Evolutionary conservation across 345 rosid genomes (phyloP), one percentile per base, ranked within the genome.

Genomic region (Bruguiera gymnorhiza): DNA sequence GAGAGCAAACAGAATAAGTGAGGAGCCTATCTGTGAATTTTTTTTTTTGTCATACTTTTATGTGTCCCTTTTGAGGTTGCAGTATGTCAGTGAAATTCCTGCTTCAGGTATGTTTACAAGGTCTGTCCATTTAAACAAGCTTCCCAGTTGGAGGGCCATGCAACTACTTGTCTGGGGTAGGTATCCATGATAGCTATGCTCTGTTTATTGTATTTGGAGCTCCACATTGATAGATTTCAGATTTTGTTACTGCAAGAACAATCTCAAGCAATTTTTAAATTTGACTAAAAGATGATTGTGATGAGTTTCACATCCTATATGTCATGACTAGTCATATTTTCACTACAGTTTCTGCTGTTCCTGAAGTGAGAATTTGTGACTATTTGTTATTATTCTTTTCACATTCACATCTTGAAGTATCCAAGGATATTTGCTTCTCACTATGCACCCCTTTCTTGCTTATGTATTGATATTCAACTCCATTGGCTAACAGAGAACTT

Each of bases 1-100:
- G 98, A 92, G 83, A 83, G 77, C 86, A 96, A 92, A 78, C 87
- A 96, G 79, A 90, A 90, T 76, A 90, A 92, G 99, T 92, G 78
- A 82, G 58, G 31, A 32, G 58, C 52, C 62, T 62, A 62, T 63
- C 23, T 9, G 32, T 71, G 16, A 52, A 34, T 36, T n/a, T 32
- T 67, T 58, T 27, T 13, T 34, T 34, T 34, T 34, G 1, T 56
- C 58, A 24, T 20, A 15, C 11, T 43, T 43, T 43, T 43, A 43
- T 43, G 50, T 43, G 0, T 55, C 32, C 54, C 31, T 19, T 60
- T 68, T 64, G 36, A 27, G 70, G 21, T 59, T 72, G 50, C 46
- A 3, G 46, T 66, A 39, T 65, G 62, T 8, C 15, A 50, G 26
- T 16, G 16, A 61, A 52, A 31, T 71, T 64, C 63, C 37, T 55